phyloP scores from a whole-genome alignment of 768 basidiomycete genomes.

The Crepidotus variabilis region DNA sequence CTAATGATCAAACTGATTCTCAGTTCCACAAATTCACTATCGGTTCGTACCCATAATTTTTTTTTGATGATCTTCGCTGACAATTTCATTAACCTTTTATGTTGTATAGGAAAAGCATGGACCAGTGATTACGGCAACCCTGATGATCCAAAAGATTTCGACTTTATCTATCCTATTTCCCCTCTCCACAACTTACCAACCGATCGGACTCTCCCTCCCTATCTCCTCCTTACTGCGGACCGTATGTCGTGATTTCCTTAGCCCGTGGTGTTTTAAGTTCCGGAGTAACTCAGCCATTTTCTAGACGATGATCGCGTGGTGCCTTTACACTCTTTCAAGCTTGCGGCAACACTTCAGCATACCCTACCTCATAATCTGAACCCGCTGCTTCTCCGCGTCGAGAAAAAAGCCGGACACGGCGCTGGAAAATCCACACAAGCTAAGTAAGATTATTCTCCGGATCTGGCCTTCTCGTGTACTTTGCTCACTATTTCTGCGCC shows the following conservation, averaged over 20 bases:
- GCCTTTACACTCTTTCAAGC: constrained; percentile 82
- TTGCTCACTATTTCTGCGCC: neutral
- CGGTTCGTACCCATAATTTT: constrained; percentile 32
- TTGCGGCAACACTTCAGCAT: constrained; percentile 75
- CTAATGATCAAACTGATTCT: constrained; percentile 3
- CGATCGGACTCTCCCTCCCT: constrained; percentile 58
- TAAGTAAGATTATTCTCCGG: constrained; percentile 39
- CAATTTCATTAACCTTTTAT: neutral
- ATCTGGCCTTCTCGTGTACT: neutral
- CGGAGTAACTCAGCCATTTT: neutral
- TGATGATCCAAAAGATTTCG: constrained; percentile 72
- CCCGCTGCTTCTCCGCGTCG: constrained; percentile 73
- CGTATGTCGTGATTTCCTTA: constrained; percentile 42
- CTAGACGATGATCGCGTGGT: constrained; percentile 86
- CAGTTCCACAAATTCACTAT: constrained; percentile 78
- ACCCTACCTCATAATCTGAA: constrained; percentile 58
- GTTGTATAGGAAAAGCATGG: constrained; percentile 62
- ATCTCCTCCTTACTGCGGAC: constrained; percentile 78
- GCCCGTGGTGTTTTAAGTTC: neutral
- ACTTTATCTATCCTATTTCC: constrained; percentile 78
- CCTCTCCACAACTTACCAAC: constrained; percentile 77
- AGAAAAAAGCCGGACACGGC: constrained; percentile 79
- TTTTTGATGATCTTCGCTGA: neutral
- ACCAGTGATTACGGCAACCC: constrained; percentile 77
- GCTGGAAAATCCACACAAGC: constrained; percentile 72